Percentiles rank a stretch among this genome's conserved stretches.
These are phyloP conservation scores for Pseudopithomyces maydicus DNA, from an alignment of 2,329 filamentous ascomycete species.

Conservation along the genomic window DNA sequence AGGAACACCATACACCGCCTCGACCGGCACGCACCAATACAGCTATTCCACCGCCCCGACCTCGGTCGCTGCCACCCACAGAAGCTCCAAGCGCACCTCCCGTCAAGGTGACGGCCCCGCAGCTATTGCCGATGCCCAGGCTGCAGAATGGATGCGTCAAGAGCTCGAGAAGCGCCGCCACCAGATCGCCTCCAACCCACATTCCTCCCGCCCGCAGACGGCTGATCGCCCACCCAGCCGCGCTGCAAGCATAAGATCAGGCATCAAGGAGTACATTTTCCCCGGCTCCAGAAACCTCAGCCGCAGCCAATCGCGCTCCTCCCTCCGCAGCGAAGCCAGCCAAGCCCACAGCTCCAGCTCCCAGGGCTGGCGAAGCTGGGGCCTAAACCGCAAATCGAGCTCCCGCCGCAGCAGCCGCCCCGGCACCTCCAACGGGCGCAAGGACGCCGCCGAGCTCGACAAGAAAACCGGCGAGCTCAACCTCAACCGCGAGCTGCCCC, in stretches of 20 bases:
- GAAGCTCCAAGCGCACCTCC: constrained; percentile 48
- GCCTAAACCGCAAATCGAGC: constrained; percentile 40
- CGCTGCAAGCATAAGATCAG: constrained; percentile 43
- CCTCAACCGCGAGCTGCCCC: constrained; percentile 54
- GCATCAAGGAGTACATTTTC: constrained; percentile 50
- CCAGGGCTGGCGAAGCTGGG: constrained; percentile 47
- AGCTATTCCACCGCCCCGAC: constrained; percentile 49
- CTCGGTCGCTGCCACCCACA: constrained; percentile 47
- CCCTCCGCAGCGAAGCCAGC: constrained; percentile 29
- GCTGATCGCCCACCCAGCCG: constrained; percentile 42
- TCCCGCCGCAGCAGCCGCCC: constrained; percentile 39
- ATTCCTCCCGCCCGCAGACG: constrained; percentile 18
- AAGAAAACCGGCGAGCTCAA: constrained; percentile 46
- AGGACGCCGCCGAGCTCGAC: constrained; percentile 25
- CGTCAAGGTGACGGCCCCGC: constrained; percentile 40
- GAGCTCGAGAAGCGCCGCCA: constrained; percentile 48
- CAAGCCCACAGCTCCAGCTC: constrained; percentile 30
- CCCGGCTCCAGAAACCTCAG: constrained; percentile 39
- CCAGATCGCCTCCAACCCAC: constrained; percentile 25
- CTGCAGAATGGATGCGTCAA: constrained; percentile 51
- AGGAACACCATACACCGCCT: constrained; percentile 50
- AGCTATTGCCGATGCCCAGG: constrained; percentile 45
- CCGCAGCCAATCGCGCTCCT: constrained; percentile 42
- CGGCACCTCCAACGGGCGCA: constrained; percentile 32
- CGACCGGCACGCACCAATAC: constrained; percentile 45